Conservation (phyloP, 2,329 filamentous ascomycete genomes). For the Clonostachys chloroleuca region DNA sequence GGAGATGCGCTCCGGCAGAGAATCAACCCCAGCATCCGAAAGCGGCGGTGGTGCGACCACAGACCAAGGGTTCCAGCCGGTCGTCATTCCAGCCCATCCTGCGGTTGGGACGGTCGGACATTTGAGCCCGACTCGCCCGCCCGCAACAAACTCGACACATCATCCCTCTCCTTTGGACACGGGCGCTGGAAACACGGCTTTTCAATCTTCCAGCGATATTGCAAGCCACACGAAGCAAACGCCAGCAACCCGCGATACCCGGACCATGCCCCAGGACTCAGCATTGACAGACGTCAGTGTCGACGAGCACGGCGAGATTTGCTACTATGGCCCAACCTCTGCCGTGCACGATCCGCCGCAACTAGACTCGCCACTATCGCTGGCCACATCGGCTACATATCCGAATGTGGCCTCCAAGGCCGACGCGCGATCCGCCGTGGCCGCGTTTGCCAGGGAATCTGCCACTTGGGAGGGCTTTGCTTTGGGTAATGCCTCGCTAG, state of each 20-base stretch:
- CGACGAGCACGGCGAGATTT: slow-evolving; percentile 4
- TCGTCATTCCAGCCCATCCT: no score
- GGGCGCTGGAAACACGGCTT: no score
- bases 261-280: no score
- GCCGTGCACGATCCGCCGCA: slow-evolving; percentile 14
- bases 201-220: no score
- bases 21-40: no score
- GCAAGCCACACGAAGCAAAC: background rate
- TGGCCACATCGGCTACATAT: background rate
- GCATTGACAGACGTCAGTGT: background rate
- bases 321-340: slow-evolving; percentile 17
- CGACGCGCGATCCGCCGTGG: slow-evolving; percentile 8
- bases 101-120: no score
- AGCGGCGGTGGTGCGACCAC: no score
- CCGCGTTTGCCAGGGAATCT: slow-evolving; percentile 11
- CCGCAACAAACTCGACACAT: no score
- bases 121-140: no score
- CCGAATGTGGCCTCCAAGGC: slow-evolving; percentile 5
- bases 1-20: slow-evolving; percentile 4
- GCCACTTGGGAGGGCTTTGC: slow-evolving; percentile 16
- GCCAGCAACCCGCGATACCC: no score
- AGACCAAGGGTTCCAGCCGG: no score
- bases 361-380: slow-evolving; percentile 6
- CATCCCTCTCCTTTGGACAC: no score
- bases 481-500: slow-evolving; percentile 12